Conservation (phyloP, 2,329 filamentous ascomycete genomes). For the Lachnellula occidentalis region DNA sequence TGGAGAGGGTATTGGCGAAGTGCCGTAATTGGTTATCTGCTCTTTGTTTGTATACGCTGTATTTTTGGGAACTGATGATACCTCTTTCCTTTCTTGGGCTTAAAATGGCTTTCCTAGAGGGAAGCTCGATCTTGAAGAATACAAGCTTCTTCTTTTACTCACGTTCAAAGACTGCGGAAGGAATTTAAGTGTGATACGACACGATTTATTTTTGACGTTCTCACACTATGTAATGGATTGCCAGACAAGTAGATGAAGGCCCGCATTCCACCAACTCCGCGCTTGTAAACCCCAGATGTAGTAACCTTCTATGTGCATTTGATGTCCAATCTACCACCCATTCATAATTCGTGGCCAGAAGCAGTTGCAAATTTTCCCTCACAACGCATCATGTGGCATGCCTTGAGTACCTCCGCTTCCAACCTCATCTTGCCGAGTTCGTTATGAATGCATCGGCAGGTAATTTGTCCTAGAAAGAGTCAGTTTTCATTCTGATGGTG, state of each 20-base stretch:
- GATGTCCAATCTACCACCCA: background rate
- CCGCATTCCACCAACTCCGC: slow-evolving; percentile 1
- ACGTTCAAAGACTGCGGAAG: background rate
- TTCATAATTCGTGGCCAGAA: background rate
- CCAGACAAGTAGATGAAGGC: background rate
- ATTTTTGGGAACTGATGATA: slow-evolving; percentile 6
- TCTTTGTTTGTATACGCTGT: background rate
- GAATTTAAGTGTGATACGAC: background rate
- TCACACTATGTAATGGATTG: slow-evolving; percentile 3
- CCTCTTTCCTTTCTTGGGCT: background rate
- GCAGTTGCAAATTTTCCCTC: background rate
- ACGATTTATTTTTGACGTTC: background rate
- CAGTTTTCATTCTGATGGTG: slow-evolving; percentile 3
- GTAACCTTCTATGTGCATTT: background rate
- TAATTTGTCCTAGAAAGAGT: slow-evolving; percentile 36
- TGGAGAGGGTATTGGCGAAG: slow-evolving; percentile 21
- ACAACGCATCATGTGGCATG: background rate
- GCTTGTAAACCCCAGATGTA: background rate
- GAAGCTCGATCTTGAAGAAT: too few species aligned
- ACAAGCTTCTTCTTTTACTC: too few species aligned
- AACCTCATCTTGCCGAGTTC: slow-evolving; percentile 1
- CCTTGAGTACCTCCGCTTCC: background rate
- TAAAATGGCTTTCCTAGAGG: background rate
- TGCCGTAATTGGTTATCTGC: slow-evolving; percentile 10
- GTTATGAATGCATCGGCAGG: slow-evolving; percentile 44